These are phyloP conservation scores for Rhodotorula sp. DNA, from an alignment of 1,284 basidiomycete species.

Conservation along the genomic window DNA sequence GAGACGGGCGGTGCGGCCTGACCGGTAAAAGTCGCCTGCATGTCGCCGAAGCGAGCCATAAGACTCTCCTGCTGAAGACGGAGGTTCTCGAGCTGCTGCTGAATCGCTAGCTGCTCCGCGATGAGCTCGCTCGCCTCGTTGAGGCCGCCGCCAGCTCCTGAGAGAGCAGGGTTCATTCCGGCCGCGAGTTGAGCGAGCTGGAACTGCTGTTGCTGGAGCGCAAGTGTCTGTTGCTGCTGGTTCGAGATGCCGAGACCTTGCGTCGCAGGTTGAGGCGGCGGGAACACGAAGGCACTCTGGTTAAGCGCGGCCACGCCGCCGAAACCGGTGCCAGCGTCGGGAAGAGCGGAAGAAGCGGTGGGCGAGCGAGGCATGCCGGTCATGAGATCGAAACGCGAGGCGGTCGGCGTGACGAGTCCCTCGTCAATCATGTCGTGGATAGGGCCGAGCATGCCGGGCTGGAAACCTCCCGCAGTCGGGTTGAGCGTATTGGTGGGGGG, in stretches of 20 bases:
- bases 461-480: slow-evolving; percentile 46
- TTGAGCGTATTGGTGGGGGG: slow-evolving; percentile 36
- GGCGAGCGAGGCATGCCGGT: slow-evolving; percentile 36
- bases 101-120: slow-evolving; percentile 51
- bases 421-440: slow-evolving; percentile 45
- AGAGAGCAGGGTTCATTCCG: slow-evolving; percentile 61
- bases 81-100: slow-evolving; percentile 52
- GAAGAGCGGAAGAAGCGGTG: slow-evolving; percentile 6
- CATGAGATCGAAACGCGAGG: slow-evolving; percentile 42
- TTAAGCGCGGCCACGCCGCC: background rate
- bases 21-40: slow-evolving; percentile 38
- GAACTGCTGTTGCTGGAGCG: slow-evolving; percentile 51
- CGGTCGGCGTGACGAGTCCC: slow-evolving; percentile 44
- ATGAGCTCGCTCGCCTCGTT: slow-evolving; percentile 35
- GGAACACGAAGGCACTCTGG: slow-evolving; percentile 17
- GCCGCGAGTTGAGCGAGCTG: slow-evolving; percentile 54
- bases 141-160: background rate
- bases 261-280: background rate
- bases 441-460: slow-evolving; percentile 43
- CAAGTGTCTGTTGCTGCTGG: slow-evolving; percentile 53
- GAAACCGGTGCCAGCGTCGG: background rate
- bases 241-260: slow-evolving; percentile 1
- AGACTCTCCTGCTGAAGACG: slow-evolving; percentile 51
- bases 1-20: background rate
- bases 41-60: slow-evolving; percentile 48